Conservation (phyloP, 306 rosid species). For the Astragalus glycyphyllos region DNA sequence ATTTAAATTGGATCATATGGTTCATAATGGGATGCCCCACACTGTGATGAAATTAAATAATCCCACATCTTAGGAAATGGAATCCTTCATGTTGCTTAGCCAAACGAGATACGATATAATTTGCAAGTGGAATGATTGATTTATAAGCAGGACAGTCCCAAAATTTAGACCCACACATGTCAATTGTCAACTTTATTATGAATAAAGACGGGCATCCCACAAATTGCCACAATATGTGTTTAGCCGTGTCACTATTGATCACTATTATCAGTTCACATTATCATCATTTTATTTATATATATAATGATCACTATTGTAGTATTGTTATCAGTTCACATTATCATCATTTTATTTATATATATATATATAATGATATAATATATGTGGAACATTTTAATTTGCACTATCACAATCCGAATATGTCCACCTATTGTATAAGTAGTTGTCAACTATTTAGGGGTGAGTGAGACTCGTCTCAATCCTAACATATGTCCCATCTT, state of each 20-base stretch:
- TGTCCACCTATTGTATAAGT: no score
- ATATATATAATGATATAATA: no score
- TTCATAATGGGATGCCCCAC: slow-evolving; percentile 14
- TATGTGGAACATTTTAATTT: no score
- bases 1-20: background rate
- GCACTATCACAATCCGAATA: no score
- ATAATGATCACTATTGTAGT: no score
- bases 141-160: slow-evolving; percentile 18
- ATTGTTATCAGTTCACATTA: no score
- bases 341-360: no score
- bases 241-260: background rate
- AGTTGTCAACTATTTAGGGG: no score
- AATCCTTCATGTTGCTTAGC: background rate
- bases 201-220: slow-evolving; percentile 29
- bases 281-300: no score
- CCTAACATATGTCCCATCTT: no score
- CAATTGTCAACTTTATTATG: slow-evolving; percentile 27
- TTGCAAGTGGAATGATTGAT: slow-evolving; percentile 35
- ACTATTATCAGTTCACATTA: no score
- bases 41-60: slow-evolving; percentile 1
- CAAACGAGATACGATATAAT: slow-evolving; percentile 15
- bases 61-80: slow-evolving; percentile 40
- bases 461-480: no score
- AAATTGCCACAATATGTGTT: slow-evolving; percentile 17
- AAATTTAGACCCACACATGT: slow-evolving; percentile 1